Evolutionary conservation across 139 green algal genomes (phyloP), one percentile per base, ranked within the genome.

Genomic region (Coccomyxa sp.): DNA sequence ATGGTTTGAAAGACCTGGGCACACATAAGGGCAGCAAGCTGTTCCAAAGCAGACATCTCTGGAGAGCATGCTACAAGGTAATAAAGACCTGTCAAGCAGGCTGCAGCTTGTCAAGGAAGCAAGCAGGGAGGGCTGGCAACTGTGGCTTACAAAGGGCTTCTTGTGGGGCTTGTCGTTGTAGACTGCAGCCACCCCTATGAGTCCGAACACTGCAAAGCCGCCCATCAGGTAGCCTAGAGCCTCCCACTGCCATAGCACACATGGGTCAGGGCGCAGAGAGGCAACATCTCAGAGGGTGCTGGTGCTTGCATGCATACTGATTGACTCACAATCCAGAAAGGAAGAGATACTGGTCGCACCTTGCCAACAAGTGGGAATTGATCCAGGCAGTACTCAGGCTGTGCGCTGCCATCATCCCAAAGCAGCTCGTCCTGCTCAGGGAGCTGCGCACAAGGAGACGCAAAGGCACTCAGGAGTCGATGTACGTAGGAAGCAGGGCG

Each of bases 341-440:
- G 73, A 12, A 27, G 73, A 27, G 31, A 37, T 27, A 27, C 33
- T 38, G 38, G 33, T n/a, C 54, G 38, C 70, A 82, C 79, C 79
- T 83, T 82, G 50, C 40, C 40, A 33, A 90, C 79, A 8, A 85
- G 41, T 7, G 73, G 80, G 37, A 87, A 90, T 41, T 88, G 40
- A 80, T 94, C 90, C 7, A 94, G 70, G 79, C 78, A 87, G 7
- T 89, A 84, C 81, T 94, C 90, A 3, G 90, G 90, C 39, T 88
- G 83, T 22, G 77, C 81, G 2, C 82, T 93, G 35, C 90, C 90
- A 78, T 94, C 90, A 72, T 94, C 88, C 90, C 90, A 94, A 29
- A 79, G 88, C 75, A 94, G 79, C 81, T 94, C 89, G 70, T 94
- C 88, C 50, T 90, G 55, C 79, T 94, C 89, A 18, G 85, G 77